phyloP scores from a whole-genome alignment of 139 green algal genomes.

The Chlorella sp. region DNA sequence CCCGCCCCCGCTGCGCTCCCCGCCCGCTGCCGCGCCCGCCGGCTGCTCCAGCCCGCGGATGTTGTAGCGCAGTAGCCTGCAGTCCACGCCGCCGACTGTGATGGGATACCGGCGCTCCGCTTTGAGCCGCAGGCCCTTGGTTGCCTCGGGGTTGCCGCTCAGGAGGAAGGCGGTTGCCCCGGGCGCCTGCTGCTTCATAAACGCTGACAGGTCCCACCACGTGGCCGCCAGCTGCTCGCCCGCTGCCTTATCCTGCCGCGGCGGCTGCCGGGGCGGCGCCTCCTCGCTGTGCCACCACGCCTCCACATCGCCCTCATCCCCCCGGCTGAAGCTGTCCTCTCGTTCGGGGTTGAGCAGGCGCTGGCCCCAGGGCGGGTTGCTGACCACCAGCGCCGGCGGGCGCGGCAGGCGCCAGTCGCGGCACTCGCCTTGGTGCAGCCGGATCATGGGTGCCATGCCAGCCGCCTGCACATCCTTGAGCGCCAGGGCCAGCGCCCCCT shows the following conservation, averaged over 20 bases:
- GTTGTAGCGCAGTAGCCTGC: conserved; percentile 68
- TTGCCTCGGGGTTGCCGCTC: conserved; percentile 64
- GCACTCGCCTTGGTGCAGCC: conserved; percentile 53
- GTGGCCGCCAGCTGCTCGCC: conserved; percentile 40
- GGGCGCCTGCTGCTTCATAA: conserved; percentile 57
- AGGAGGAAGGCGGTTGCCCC: conserved; percentile 62
- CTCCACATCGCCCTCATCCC: background rate
- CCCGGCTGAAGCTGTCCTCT: background rate
- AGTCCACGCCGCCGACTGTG: conserved; percentile 73
- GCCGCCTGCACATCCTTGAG: conserved; percentile 44
- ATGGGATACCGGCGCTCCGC: conserved; percentile 56
- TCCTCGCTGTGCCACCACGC: background rate
- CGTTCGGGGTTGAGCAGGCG: conserved; percentile 50
- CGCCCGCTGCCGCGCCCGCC: background rate
- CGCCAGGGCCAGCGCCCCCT: conserved; percentile 65
- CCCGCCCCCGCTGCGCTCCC: background rate
- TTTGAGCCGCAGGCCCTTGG: conserved; percentile 63
- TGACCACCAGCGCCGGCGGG: conserved; percentile 72
- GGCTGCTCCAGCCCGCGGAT: conserved; percentile 27
- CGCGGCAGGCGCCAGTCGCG: conserved; percentile 45
- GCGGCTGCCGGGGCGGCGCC: too few species aligned
- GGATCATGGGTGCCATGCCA: conserved; percentile 46
- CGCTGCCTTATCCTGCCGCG: background rate
- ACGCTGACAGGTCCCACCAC: conserved; percentile 65
- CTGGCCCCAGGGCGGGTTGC: conserved; percentile 92